A percentile compares a stretch with the other conserved stretches of the same genome.
Evolutionary conservation across 139 green algal genomes (phyloP).

Genomic region (Haematococcus lacustris): DNA sequence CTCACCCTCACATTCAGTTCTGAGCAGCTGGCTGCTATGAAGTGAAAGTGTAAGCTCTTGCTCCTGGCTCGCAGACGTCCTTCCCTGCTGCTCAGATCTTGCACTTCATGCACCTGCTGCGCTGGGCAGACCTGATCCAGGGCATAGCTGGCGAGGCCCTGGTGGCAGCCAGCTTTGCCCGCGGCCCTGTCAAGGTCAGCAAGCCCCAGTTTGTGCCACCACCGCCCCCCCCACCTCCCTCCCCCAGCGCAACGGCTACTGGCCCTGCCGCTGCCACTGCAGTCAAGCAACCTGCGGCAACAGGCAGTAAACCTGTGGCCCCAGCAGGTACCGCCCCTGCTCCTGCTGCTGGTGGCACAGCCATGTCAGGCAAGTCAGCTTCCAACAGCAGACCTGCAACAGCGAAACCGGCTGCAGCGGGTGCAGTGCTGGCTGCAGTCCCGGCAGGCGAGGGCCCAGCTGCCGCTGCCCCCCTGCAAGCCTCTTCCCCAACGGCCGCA

Average conservation of each 20-base stretch:
- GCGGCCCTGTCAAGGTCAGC: not conserved
- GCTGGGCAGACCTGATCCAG: conserved; percentile 1
- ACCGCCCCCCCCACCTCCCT: not conserved
- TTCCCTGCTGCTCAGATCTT: not conserved
- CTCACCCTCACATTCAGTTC: too few species aligned
- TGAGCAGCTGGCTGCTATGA: too few species aligned
- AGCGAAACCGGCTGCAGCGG: conserved; percentile 6
- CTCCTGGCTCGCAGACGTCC: not conserved
- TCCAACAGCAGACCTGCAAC: not conserved
- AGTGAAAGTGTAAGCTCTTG: too few species aligned
- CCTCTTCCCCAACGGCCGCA: too few species aligned
- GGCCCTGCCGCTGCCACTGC: too few species aligned
- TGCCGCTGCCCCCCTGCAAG: too few species aligned
- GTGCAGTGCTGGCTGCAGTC: conserved; percentile 1
- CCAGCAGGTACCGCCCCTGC: not conserved
- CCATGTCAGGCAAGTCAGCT: conserved; percentile 2
- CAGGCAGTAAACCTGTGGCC: too few species aligned
- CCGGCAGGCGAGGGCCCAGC: not conserved
- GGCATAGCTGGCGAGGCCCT: not conserved
- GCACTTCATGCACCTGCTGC: not conserved
- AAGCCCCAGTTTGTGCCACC: conserved; percentile 1
- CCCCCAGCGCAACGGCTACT: conserved; percentile 7
- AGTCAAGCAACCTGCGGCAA: too few species aligned
- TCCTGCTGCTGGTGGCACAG: too few species aligned
- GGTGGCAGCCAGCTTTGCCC: not conserved